A percentile compares a stretch with the other conserved stretches of the same genome.
Evolutionary conservation across 345 rosid genomes (phyloP).

Genomic region (Salix suchowensis): DNA sequence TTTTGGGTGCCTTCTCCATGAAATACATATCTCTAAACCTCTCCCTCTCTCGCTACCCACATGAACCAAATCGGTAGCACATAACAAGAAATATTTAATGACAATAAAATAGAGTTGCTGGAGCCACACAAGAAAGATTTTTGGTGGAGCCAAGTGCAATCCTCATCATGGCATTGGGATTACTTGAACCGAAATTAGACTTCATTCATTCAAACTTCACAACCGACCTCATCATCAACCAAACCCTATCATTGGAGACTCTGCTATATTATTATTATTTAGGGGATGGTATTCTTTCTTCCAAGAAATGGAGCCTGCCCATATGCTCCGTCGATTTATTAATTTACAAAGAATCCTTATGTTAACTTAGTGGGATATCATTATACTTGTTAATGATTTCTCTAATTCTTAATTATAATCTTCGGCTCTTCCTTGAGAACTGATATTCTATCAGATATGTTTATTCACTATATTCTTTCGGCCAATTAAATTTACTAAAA

Average conservation of each 20-base stretch:
- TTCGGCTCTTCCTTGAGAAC: not conserved
- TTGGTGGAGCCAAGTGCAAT: conserved; percentile 4
- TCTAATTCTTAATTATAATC: not conserved
- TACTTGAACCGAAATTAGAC: not conserved
- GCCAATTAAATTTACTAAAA: not conserved
- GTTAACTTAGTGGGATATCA: not conserved
- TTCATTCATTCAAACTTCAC: conserved; percentile 8
- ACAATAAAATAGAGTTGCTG: not conserved
- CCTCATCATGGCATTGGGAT: conserved; percentile 15
- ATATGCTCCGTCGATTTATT: not conserved
- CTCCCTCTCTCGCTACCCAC: not conserved
- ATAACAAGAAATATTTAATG: not conserved
- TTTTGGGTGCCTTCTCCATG: too few species aligned
- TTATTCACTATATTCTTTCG: conserved; percentile 25
- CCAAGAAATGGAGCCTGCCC: not conserved
- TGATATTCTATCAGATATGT: conserved; percentile 33
- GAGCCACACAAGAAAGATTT: not conserved
- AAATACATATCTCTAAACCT: too few species aligned
- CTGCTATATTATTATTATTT: conserved; percentile 1
- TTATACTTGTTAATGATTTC: not conserved
- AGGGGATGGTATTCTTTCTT: not conserved
- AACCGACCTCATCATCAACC: conserved; percentile 17
- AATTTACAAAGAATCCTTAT: not conserved
- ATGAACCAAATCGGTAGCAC: not conserved
- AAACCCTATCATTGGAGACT: conserved; percentile 25